Percentiles rank a stretch among this genome's conserved stretches.
phyloP scores from a whole-genome alignment of 192 early-diverging fungal genomes.

The Backusella westeae region DNA sequence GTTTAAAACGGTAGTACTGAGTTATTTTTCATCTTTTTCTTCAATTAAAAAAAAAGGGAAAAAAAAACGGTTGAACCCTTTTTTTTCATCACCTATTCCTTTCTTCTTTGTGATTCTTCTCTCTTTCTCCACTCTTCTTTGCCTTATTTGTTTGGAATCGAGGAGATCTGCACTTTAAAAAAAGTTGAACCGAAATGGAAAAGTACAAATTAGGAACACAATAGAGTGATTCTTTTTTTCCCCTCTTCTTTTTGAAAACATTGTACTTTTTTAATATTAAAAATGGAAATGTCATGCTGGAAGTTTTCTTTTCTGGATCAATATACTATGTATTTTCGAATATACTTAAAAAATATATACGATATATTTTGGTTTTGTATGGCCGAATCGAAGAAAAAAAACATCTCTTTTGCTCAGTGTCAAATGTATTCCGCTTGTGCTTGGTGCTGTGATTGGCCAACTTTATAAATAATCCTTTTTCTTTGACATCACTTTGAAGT shows the following conservation, averaged over 20 bases:
- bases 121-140: background rate
- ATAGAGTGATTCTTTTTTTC: background rate
- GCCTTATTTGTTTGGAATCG: background rate
- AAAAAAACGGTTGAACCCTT: background rate
- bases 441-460: background rate
- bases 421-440: background rate
- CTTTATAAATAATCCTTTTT: no score
- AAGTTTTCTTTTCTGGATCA: background rate
- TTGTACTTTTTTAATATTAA: background rate
- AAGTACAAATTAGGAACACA: background rate
- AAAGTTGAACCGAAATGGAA: background rate
- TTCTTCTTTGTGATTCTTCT: background rate
- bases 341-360: background rate
- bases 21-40: background rate
- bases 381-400: no score
- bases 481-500: no score
- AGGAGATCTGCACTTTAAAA: background rate
- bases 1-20: background rate
- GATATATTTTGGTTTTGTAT: background rate
- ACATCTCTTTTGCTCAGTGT: background rate
- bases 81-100: background rate
- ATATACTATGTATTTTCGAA: background rate
- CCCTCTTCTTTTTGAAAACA: background rate
- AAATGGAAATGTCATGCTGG: background rate
- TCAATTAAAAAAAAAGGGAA: background rate